These are phyloP conservation scores for Sporothrix protearum DNA, from an alignment of 2,329 filamentous ascomycete species.

Conservation along the genomic window DNA sequence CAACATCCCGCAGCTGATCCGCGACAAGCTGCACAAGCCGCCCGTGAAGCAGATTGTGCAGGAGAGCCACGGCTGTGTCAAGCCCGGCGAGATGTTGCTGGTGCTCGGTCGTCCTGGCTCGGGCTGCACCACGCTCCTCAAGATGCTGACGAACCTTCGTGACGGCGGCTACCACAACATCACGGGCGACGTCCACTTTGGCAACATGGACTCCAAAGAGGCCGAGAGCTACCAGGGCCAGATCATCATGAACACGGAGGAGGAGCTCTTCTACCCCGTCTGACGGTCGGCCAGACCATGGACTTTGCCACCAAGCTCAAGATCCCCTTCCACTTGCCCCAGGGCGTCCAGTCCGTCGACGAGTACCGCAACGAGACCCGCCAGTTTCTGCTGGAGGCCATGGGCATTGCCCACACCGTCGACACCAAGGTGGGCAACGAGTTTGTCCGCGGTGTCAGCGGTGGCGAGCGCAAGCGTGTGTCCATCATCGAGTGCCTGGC, in stretches of 20 bases:
- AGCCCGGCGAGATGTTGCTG: conserved; percentile 83
- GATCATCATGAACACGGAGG: conserved; percentile 80
- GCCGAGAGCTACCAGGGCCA: conserved; percentile 77
- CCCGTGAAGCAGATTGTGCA: conserved; percentile 63
- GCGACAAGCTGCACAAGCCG: conserved; percentile 52
- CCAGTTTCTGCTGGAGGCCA: conserved; percentile 76
- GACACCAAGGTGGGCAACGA: conserved; percentile 81
- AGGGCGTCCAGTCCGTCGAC: conserved; percentile 68
- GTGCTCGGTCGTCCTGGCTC: conserved; percentile 75
- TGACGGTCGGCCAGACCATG: conserved; percentile 84
- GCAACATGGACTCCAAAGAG: conserved; percentile 67
- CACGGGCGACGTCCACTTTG: conserved; percentile 71
- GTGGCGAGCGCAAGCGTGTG: conserved; percentile 72
- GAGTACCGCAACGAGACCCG: conserved; percentile 47
- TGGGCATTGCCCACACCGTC: conserved; percentile 85
- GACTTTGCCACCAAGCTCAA: conserved; percentile 82
- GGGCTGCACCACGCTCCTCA: conserved; percentile 67
- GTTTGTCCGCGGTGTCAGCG: conserved; percentile 75
- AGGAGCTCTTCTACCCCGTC: conserved; percentile 77
- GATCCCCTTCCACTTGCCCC: conserved; percentile 74
- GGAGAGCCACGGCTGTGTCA: conserved; percentile 56
- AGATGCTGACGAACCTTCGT: conserved; percentile 65
- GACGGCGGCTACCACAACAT: conserved; percentile 45
- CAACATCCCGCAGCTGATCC: conserved; percentile 52
- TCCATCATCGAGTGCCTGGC: conserved; percentile 78